A percentile compares a stretch with the other conserved stretches of the same genome.
Evolutionary conservation across 495 filamentous ascomycete species (phyloP).

Genomic region (Lichina pygmaea): DNA sequence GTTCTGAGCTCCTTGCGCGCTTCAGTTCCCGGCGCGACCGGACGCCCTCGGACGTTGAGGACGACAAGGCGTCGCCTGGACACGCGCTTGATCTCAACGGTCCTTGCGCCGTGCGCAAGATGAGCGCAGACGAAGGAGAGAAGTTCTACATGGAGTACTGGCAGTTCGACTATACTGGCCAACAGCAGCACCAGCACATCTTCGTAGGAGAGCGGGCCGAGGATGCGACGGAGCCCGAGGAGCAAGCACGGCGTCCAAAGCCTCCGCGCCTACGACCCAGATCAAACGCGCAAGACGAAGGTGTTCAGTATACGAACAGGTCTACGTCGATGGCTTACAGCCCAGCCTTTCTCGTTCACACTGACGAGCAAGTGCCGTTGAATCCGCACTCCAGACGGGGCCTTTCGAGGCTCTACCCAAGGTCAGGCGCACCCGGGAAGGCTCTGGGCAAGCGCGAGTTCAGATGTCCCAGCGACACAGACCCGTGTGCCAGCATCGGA

Average conservation of each 20-base stretch:
- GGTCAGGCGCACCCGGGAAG: background rate
- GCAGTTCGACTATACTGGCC: conserved; percentile 15
- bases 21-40: too few relatives aligned
- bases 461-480: conserved; percentile 46
- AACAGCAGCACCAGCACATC: background rate
- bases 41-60: background rate
- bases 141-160: conserved; percentile 55
- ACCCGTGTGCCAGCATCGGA: conserved; percentile 36
- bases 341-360: conserved; percentile 16
- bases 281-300: background rate
- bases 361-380: background rate
- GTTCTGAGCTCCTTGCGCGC: too few relatives aligned
- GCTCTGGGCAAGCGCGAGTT: conserved; percentile 23
- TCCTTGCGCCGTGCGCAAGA: conserved; percentile 33
- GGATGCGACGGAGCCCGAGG: background rate
- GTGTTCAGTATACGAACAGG: conserved; percentile 3
- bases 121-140: conserved; percentile 55
- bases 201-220: conserved; percentile 4
- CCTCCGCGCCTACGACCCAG: background rate
- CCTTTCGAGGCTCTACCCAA: background rate
- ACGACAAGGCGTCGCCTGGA: background rate
- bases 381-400: background rate
- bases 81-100: conserved; percentile 1
- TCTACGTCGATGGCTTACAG: conserved; percentile 12
- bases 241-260: background rate